Conservation (phyloP, 2,329 filamentous ascomycete genomes). For the Trichophyton simii region DNA sequence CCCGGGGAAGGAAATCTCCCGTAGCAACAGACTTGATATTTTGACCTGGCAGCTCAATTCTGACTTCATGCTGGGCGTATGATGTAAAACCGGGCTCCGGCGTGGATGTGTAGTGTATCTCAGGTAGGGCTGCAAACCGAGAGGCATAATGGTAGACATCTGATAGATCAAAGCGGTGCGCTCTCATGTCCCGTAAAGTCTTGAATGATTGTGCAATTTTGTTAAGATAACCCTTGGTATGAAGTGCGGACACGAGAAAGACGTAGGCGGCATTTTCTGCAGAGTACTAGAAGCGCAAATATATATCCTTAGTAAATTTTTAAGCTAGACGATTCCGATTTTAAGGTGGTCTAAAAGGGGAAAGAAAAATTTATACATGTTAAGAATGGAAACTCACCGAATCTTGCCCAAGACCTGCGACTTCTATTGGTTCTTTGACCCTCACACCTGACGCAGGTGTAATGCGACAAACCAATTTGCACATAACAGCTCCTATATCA, state of each 20-base stretch:
- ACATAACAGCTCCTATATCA: background rate
- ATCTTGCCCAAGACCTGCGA: background rate
- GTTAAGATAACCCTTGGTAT: background rate
- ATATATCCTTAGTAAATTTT: background rate
- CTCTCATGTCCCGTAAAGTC: background rate
- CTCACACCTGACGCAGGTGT: background rate
- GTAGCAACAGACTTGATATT: conserved; percentile 22
- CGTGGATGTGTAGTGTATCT: conserved; percentile 7
- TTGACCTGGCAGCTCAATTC: conserved; percentile 26
- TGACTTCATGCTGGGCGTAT: conserved; percentile 12
- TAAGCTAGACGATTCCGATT: no score
- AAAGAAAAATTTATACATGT: background rate
- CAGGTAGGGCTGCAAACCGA: conserved; percentile 25
- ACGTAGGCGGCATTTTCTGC: background rate
- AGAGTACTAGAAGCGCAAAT: background rate
- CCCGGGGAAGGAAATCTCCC: conserved; percentile 17
- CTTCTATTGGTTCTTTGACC: background rate
- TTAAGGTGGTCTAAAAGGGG: background rate
- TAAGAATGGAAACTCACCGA: background rate
- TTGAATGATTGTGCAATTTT: background rate
- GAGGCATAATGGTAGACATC: conserved; percentile 35
- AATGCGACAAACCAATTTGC: background rate
- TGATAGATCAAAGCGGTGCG: conserved; percentile 4
- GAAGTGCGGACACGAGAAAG: background rate
- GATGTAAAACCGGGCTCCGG: conserved; percentile 16